Evolutionary conservation across 768 basidiomycete genomes (phyloP).

Genomic region (Boletus reticulatus): DNA sequence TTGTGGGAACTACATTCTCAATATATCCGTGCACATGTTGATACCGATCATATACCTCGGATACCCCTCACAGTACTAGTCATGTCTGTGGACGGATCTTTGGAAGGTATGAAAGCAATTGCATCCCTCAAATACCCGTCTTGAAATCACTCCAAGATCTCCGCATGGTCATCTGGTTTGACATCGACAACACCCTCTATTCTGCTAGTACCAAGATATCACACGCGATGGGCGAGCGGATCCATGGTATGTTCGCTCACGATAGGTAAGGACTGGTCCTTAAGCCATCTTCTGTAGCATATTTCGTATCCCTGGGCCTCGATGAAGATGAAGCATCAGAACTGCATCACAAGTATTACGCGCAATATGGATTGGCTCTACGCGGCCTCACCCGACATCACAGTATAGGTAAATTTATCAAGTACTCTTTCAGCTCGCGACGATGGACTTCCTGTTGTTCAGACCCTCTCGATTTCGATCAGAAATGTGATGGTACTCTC

Average conservation of each 20-base stretch:
- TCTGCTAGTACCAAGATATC: constrained; percentile 73
- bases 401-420: constrained; percentile 52
- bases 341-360: constrained; percentile 72
- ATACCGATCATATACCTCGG: constrained; percentile 3
- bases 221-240: constrained; percentile 75
- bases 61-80: constrained; percentile 27
- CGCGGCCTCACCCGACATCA: constrained; percentile 78
- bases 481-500: constrained; percentile 78
- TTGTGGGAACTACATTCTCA: constrained; percentile 23
- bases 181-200: constrained; percentile 89
- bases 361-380: constrained; percentile 78
- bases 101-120: constrained; percentile 23
- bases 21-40: constrained; percentile 9
- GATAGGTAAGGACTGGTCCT: not conserved
- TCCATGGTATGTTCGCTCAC: constrained; percentile 53
- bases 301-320: constrained; percentile 72
- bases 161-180: constrained; percentile 69
- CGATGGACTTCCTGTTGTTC: constrained; percentile 7
- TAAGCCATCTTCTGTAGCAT: constrained; percentile 42
- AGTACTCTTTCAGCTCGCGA: not conserved
- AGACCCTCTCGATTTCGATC: constrained; percentile 85
- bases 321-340: constrained; percentile 63
- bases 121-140: not conserved
- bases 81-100: constrained; percentile 20
- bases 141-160: constrained; percentile 40